Conservation (phyloP, 108 stramenopile species). For the Stephanodiscus minutulus region DNA sequence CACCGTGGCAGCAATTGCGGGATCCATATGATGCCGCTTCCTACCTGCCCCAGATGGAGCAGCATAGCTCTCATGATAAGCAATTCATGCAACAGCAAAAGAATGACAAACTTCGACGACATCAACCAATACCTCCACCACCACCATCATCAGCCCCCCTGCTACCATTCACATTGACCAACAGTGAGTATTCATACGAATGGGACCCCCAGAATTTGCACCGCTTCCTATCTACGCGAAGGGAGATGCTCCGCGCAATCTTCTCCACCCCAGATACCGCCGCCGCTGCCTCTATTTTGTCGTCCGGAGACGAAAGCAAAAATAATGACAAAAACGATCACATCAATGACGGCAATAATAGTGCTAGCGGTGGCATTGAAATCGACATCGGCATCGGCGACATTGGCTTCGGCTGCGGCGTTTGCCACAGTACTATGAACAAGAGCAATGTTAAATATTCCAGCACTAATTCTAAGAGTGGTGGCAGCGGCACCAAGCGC, state of each 20-base stretch:
- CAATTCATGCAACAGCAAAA: neutral
- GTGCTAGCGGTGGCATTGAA: neutral
- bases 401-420: neutral
- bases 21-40: constrained; percentile 11
- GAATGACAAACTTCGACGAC: neutral
- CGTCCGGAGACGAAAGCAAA: neutral
- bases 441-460: neutral
- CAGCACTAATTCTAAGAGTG: neutral
- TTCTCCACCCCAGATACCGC: neutral
- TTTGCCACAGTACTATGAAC: neutral
- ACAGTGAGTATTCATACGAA: constrained; percentile 7
- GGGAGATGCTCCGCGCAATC: constrained; percentile 1
- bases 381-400: neutral
- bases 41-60: constrained; percentile 3
- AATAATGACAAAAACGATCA: constrained; percentile 4
- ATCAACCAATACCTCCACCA: neutral
- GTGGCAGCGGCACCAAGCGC: neutral
- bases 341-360: neutral
- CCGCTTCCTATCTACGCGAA: constrained; percentile 16
- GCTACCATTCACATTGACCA: neutral
- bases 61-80: neutral
- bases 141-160: neutral
- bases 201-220: constrained; percentile 21
- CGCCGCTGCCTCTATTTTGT: neutral
- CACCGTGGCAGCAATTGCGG: neutral